Evolutionary conservation across 352 stramenopile species (phyloP).

Genomic region (Globisporangium spiculum): DNA sequence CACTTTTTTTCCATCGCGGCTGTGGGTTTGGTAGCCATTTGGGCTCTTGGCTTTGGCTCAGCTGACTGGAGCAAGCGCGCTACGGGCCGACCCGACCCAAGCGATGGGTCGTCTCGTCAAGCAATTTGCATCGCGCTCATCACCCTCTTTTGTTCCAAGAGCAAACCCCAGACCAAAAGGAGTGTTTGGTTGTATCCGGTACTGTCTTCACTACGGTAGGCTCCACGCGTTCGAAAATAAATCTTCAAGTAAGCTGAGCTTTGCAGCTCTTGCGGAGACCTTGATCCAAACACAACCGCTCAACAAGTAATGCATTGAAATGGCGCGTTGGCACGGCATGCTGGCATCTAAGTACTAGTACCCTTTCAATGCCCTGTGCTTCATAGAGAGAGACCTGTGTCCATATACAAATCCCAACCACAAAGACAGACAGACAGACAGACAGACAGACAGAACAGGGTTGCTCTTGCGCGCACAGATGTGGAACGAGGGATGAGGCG

Average conservation of each 20-base stretch:
- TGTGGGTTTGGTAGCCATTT: not conserved
- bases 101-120: not conserved
- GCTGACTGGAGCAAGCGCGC: not conserved
- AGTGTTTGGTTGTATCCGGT: not conserved
- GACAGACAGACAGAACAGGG: not conserved
- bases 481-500: slow-evolving; percentile 8
- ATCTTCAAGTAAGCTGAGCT: too few species aligned
- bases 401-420: not conserved
- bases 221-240: too few species aligned
- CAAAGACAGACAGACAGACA: not conserved
- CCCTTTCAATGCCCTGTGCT: not conserved
- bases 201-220: too few species aligned
- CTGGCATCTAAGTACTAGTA: not conserved
- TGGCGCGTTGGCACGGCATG: too few species aligned
- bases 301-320: too few species aligned
- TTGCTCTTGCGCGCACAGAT: slow-evolving; percentile 4
- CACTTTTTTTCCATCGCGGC: not conserved
- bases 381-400: not conserved
- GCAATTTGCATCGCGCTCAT: not conserved
- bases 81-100: not conserved
- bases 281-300: too few species aligned
- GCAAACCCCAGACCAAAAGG: not conserved
- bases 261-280: too few species aligned
- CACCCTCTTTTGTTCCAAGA: not conserved
- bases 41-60: not conserved